Percentiles rank a stretch among this genome's conserved stretches.
These are phyloP conservation scores for Cephaloascus fragrans DNA, from an alignment of 805 yeast species.

Conservation along the genomic window DNA sequence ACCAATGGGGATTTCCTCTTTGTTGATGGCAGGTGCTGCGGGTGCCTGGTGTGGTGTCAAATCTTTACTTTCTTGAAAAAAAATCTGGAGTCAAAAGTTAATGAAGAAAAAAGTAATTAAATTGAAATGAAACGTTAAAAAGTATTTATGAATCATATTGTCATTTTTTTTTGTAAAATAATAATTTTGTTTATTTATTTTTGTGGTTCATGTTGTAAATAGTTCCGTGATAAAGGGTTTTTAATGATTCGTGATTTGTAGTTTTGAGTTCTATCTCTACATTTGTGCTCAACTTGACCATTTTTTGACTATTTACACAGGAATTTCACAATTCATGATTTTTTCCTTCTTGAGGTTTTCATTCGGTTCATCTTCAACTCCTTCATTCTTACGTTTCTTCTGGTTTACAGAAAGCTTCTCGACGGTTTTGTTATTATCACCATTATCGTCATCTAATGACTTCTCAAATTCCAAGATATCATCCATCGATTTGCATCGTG, in stretches of 20 bases:
- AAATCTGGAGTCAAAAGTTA: too few relatives aligned
- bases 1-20: conserved; percentile 85
- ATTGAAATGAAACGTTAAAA: too few relatives aligned
- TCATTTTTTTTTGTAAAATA: too few relatives aligned
- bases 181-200: too few relatives aligned
- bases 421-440: too few relatives aligned
- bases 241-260: not conserved
- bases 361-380: not conserved
- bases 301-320: conserved; percentile 2
- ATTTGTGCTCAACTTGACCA: conserved; percentile 2
- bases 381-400: not conserved
- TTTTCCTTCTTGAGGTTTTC: not conserved
- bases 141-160: too few relatives aligned
- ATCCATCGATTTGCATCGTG: conserved; percentile 44
- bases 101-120: too few relatives aligned
- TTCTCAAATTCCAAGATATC: conserved; percentile 30
- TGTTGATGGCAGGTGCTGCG: conserved; percentile 79
- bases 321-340: not conserved
- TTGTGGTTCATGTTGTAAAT: not conserved
- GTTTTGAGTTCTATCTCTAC: too few relatives aligned
- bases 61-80: conserved; percentile 8
- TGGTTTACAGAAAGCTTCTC: too few relatives aligned
- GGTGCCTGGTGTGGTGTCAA: conserved; percentile 89
- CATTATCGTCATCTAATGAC: conserved; percentile 23
- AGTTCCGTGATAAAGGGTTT: not conserved